Percentiles rank a stretch among this genome's conserved stretches.
Conservation (phyloP, 1,139 yeast genomes). For the Sugiyamaella pinicola region DNA sequence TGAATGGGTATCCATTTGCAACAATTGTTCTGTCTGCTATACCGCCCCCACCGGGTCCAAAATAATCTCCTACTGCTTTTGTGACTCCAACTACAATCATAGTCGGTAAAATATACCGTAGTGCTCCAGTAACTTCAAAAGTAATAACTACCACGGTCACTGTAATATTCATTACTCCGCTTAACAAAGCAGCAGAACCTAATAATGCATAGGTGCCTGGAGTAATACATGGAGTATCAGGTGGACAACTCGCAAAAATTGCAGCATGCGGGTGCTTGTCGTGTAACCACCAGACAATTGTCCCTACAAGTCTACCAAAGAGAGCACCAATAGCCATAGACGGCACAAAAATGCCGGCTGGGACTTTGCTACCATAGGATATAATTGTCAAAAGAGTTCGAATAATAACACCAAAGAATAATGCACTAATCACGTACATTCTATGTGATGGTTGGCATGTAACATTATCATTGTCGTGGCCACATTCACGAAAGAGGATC, state of each 20-base stretch:
- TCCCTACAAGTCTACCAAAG: slow-evolving; percentile 84
- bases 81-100: slow-evolving; percentile 97
- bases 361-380: slow-evolving; percentile 90
- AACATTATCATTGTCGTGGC: slow-evolving; percentile 29
- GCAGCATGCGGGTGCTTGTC: slow-evolving; percentile 47
- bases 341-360: slow-evolving; percentile 96
- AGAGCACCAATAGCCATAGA: slow-evolving; percentile 97
- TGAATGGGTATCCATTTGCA: slow-evolving; percentile 84
- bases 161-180: slow-evolving; percentile 92
- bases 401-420: slow-evolving; percentile 70
- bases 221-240: slow-evolving; percentile 62
- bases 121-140: slow-evolving; percentile 97
- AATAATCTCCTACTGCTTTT: slow-evolving; percentile 68
- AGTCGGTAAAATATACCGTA: slow-evolving; percentile 86
- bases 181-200: slow-evolving; percentile 94
- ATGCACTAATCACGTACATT: slow-evolving; percentile 47
- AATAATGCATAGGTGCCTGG: slow-evolving; percentile 96
- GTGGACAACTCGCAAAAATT: slow-evolving; percentile 51
- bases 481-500: slow-evolving; percentile 80
- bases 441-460: slow-evolving; percentile 36
- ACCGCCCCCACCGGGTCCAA: slow-evolving; percentile 75
- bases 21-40: slow-evolving; percentile 94
- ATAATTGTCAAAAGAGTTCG: slow-evolving; percentile 73
- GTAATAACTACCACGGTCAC: slow-evolving; percentile 95
- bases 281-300: slow-evolving; percentile 61